These are phyloP conservation scores for Kuraishia borneana DNA, from an alignment of 805 yeast genomes.

Conservation along the genomic window DNA sequence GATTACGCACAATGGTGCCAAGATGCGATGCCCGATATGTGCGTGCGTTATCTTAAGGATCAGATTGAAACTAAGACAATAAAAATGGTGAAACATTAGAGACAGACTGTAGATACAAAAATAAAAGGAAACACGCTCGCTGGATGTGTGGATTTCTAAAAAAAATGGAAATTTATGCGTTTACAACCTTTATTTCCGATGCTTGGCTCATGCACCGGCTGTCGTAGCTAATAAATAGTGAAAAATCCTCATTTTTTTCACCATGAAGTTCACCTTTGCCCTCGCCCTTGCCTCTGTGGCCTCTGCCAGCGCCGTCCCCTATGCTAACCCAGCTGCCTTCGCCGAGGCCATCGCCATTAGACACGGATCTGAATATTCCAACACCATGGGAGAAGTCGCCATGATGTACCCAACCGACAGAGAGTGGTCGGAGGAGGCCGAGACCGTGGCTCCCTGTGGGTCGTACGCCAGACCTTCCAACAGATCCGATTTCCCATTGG, in stretches of 20 bases:
- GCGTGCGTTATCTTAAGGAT: no score
- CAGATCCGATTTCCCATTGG: conserved; percentile 34
- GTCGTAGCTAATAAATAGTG: no score
- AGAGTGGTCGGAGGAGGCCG: conserved; percentile 33
- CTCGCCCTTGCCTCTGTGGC: conserved; percentile 3
- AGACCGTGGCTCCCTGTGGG: conserved; percentile 36
- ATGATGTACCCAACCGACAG: conserved; percentile 30
- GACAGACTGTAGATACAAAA: no score
- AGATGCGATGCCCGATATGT: no score
- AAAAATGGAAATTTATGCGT: no score
- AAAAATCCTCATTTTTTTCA: conserved; percentile 2
- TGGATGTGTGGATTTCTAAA: not conserved
- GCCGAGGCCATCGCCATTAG: conserved; percentile 20
- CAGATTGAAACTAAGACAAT: no score
- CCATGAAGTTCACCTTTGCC: conserved; percentile 5
- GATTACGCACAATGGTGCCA: no score
- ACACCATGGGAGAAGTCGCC: conserved; percentile 28
- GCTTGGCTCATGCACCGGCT: not conserved
- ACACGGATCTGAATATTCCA: conserved; percentile 24
- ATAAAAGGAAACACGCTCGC: not conserved
- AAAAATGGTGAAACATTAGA: no score
- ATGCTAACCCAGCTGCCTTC: conserved; percentile 17
- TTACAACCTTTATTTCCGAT: not conserved
- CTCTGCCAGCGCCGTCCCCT: conserved; percentile 10
- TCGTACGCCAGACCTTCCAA: conserved; percentile 20